These are phyloP conservation scores for Pyrus pyrifolia DNA, from an alignment of 306 rosid species.

Conservation along the genomic window DNA sequence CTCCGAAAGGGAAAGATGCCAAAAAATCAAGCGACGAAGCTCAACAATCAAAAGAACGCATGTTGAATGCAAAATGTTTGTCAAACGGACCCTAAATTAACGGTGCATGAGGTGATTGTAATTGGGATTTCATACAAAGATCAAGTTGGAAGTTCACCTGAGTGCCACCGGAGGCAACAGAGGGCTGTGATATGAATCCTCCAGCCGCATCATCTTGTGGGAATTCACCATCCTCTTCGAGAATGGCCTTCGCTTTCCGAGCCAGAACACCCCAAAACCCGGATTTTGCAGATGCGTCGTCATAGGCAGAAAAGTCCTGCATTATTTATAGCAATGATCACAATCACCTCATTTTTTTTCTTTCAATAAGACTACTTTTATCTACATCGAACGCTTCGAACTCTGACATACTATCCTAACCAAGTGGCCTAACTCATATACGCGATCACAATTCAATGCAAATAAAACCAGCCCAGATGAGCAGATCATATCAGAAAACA, in stretches of 20 bases:
- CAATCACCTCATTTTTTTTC: background rate
- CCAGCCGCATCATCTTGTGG: slow-evolving; percentile 20
- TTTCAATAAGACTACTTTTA: background rate
- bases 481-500: background rate
- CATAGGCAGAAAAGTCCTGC: slow-evolving; percentile 56
- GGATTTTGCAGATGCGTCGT: slow-evolving; percentile 32
- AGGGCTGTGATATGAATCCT: slow-evolving; percentile 26
- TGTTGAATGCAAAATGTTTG: background rate
- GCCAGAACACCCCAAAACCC: slow-evolving; percentile 93
- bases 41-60: background rate
- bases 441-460: background rate
- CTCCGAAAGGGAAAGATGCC: background rate
- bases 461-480: background rate
- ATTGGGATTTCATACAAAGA: background rate
- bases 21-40: background rate
- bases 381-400: background rate
- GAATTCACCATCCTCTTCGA: slow-evolving; percentile 46
- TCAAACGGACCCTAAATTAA: background rate
- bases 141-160: slow-evolving; percentile 39
- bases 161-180: slow-evolving; percentile 22
- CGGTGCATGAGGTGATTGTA: background rate
- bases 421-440: background rate
- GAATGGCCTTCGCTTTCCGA: slow-evolving; percentile 78
- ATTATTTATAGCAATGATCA: background rate
- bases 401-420: background rate